Base-by-base conservation (phyloP, 179 eudicot species). In the Sideroxylon spinosum region DNA sequence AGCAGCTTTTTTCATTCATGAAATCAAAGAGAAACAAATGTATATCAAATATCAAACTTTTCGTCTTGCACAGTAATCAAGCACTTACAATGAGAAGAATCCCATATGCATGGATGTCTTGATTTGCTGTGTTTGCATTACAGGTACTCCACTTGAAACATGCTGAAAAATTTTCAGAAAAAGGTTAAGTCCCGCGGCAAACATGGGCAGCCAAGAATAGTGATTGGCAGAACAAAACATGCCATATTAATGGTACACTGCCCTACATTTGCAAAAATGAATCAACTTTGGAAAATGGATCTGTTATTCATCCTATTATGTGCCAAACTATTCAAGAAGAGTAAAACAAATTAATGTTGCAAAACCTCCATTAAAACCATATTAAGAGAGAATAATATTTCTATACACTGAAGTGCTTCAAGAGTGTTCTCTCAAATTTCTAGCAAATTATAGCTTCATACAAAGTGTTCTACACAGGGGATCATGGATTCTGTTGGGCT, bases 91-190 rank as follows among this genome's bases (percentile, higher is more conserved):
- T 84, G 29, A 95, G 88, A 76, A 95, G 64, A 62, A 95, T 67
- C 49, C 98, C 98, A 78, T 88, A 89, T 0, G 88, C 94, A 63
- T 89, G 93, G 78, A 95, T 86, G 72, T 93, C 88, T 83, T 91
- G 98, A 72, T 83, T 89, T 37, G 85, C 86, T 23, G 97, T 83
- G 56, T 87, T 89, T 49, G 91, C 79, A 75, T 89, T 78, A 75
- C 98, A 94, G 29, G 85, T 89, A 67, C 95, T 94, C 81, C 91
- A 82, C 85, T 87, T 76, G 85, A 91, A 89, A 84, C 98, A 94
- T 72, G 81, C 98, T 94, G 87, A 83, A 87, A 82, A 82, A 65
- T 78, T 44, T 3, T 57, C 32, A 79, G 74, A 16, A 78, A 74
- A 69, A 53, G 25, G 60, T 65, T 68, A 76, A 61, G 68, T 12